phyloP scores from a whole-genome alignment of 2,329 filamentous ascomycete genomes.

The Aspergillus hortae region DNA sequence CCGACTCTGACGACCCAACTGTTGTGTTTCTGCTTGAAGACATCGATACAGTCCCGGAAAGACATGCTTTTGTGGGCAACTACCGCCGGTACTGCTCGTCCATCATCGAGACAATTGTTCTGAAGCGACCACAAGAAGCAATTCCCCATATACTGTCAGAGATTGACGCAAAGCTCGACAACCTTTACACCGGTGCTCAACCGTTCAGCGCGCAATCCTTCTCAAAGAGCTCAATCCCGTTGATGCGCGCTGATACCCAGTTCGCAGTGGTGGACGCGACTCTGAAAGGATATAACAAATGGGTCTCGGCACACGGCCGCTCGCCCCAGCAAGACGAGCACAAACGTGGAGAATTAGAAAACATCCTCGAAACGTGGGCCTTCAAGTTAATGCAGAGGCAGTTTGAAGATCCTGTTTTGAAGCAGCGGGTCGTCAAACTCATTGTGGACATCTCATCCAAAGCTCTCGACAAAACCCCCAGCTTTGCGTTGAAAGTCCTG shows the following conservation, averaged over 20 bases:
- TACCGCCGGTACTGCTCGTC: slow-evolving; percentile 87
- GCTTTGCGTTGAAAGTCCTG: slow-evolving; percentile 82
- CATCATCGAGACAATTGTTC: slow-evolving; percentile 82
- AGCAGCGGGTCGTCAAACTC: slow-evolving; percentile 75
- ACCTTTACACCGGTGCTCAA: slow-evolving; percentile 68
- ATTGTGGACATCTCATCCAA: slow-evolving; percentile 81
- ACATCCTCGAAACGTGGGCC: slow-evolving; percentile 39
- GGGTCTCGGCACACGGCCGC: slow-evolving; percentile 57
- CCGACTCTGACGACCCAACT: slow-evolving; percentile 75
- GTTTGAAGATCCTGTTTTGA: slow-evolving; percentile 70
- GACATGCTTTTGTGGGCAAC: slow-evolving; percentile 92
- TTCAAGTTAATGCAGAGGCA: slow-evolving; percentile 37
- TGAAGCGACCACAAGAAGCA: slow-evolving; percentile 77
- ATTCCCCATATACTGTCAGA: slow-evolving; percentile 81
- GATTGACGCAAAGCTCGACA: slow-evolving; percentile 69
- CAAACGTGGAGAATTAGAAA: slow-evolving; percentile 36
- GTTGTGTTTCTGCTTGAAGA: slow-evolving; percentile 84
- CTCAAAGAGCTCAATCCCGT: slow-evolving; percentile 38
- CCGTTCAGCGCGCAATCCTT: slow-evolving; percentile 54
- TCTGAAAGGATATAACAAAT: slow-evolving; percentile 83
- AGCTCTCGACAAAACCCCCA: slow-evolving; percentile 70
- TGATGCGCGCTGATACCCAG: slow-evolving; percentile 77
- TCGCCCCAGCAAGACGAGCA: slow-evolving; percentile 49
- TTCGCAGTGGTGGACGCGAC: slow-evolving; percentile 86
- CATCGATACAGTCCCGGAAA: slow-evolving; percentile 89